A percentile compares a stretch with the other conserved stretches of the same genome.
Conservation (phyloP, 768 basidiomycete species). For the Lactarius trivialis region DNA sequence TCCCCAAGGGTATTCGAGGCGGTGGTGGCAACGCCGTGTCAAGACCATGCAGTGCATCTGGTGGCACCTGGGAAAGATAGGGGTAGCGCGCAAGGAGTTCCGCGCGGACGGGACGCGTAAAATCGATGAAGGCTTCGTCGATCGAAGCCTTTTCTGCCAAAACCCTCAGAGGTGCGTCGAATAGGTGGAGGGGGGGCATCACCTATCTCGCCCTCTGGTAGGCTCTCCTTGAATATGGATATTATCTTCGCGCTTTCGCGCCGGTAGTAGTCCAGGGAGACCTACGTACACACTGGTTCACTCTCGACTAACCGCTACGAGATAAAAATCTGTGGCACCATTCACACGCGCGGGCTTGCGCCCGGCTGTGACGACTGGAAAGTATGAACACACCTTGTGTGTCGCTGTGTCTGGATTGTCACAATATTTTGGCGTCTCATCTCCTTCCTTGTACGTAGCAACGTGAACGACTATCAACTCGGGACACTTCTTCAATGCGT, state of each 20-base stretch:
- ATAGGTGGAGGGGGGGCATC: conserved; percentile 18
- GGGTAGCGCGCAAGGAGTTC: conserved; percentile 70
- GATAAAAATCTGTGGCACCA: background rate
- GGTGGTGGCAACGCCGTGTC: conserved; percentile 77
- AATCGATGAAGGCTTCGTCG: conserved; percentile 94
- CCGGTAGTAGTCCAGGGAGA: conserved; percentile 89
- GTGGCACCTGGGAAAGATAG: conserved; percentile 63
- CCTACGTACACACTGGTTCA: conserved; percentile 36
- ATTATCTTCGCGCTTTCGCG: conserved; percentile 87
- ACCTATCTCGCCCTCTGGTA: conserved; percentile 83
- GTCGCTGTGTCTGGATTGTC: conserved; percentile 82
- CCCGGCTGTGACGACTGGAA: background rate
- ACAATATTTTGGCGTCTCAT: conserved; percentile 84
- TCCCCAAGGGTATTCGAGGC: conserved; percentile 55
- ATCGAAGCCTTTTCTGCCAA: conserved; percentile 89
- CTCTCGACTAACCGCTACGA: background rate
- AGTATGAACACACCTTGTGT: conserved; percentile 68
- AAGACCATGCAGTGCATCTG: conserved; percentile 57
- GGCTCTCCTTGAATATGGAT: conserved; percentile 68
- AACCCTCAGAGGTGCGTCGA: background rate
- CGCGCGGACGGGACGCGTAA: conserved; percentile 75
- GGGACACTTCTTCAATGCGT: conserved; percentile 83
- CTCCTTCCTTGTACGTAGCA: conserved; percentile 89
- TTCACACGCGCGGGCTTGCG: background rate
- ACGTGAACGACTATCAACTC: conserved; percentile 83